These are phyloP conservation scores for Cladosporium sp. DNA, from an alignment of 2,329 filamentous ascomycete species.

Conservation along the genomic window DNA sequence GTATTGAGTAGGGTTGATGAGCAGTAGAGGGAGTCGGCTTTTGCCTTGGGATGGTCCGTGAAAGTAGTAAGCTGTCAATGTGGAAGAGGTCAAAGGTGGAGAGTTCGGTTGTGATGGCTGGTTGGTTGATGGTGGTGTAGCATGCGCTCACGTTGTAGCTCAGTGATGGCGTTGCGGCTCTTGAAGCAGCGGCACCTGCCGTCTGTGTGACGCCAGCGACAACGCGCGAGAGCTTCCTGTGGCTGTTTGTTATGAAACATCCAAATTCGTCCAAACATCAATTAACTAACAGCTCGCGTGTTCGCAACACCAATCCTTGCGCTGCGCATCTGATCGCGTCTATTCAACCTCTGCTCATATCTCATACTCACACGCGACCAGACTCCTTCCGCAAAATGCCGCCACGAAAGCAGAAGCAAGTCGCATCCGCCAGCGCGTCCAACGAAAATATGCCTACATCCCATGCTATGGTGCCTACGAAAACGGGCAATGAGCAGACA, in stretches of 20 bases:
- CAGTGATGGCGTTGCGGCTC: constrained; percentile 1
- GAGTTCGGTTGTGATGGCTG: not conserved
- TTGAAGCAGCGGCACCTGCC: not conserved
- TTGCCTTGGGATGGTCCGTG: not conserved
- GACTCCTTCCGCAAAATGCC: not conserved
- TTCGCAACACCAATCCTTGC: not conserved
- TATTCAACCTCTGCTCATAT: too few species aligned
- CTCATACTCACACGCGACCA: too few species aligned
- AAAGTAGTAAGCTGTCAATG: not conserved
- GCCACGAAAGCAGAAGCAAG: constrained; percentile 9
- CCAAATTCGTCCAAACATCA: not conserved
- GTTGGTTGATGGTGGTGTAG: not conserved
- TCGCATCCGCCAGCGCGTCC: constrained; percentile 8
- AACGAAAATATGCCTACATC: constrained; percentile 12
- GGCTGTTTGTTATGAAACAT: not conserved
- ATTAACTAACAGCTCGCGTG: too few species aligned
- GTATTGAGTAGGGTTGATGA: constrained; percentile 4
- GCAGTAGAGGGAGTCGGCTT: not conserved
- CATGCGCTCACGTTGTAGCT: not conserved
- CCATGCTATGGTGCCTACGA: not conserved
- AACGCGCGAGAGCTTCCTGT: not conserved
- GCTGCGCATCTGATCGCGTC: too few species aligned
- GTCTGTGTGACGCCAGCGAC: not conserved
- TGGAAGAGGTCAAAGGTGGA: not conserved
- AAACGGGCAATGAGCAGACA: constrained; percentile 14